These are phyloP conservation scores for Claviceps sp. DNA, from an alignment of 2,329 filamentous ascomycete genomes.

Conservation along the genomic window DNA sequence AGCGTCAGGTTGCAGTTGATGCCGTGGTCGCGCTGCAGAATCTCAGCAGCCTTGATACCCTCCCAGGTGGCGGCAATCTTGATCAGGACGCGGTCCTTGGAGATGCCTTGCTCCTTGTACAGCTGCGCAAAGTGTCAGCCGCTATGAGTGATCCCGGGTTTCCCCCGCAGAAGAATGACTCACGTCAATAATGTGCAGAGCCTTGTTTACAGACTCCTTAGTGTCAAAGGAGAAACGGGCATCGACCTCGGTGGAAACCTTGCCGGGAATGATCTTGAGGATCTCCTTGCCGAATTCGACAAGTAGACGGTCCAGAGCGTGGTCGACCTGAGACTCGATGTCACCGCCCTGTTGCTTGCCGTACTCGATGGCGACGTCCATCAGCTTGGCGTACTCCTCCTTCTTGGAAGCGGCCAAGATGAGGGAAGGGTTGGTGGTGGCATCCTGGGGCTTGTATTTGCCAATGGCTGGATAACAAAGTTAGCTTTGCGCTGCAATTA, in stretches of 20 bases:
- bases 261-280: conserved; percentile 89
- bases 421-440: conserved; percentile 97
- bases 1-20: conserved; percentile 99
- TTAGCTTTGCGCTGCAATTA: conserved; percentile 11
- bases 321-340: conserved; percentile 74
- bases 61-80: conserved; percentile 99
- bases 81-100: conserved; percentile 91
- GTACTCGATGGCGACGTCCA: conserved; percentile 72
- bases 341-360: conserved; percentile 63
- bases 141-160: too few relatives aligned
- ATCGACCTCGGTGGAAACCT: conserved; percentile 98
- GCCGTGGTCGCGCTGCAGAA: conserved; percentile 87
- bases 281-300: conserved; percentile 99
- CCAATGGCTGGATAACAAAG: conserved; percentile 58
- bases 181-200: conserved; percentile 91
- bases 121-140: conserved; percentile 42
- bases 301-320: conserved; percentile 81
- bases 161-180: conserved; percentile 13
- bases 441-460: conserved; percentile 99
- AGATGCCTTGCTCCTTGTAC: conserved; percentile 83
- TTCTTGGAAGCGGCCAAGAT: conserved; percentile 98
- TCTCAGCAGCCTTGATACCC: conserved; percentile 96
- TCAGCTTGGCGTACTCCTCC: conserved; percentile 84
- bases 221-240: conserved; percentile 92
- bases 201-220: conserved; percentile 85